Evolutionary conservation across 176 grass and related monocot species (phyloP).

Genomic region (Tillandsia leiboldiana): DNA sequence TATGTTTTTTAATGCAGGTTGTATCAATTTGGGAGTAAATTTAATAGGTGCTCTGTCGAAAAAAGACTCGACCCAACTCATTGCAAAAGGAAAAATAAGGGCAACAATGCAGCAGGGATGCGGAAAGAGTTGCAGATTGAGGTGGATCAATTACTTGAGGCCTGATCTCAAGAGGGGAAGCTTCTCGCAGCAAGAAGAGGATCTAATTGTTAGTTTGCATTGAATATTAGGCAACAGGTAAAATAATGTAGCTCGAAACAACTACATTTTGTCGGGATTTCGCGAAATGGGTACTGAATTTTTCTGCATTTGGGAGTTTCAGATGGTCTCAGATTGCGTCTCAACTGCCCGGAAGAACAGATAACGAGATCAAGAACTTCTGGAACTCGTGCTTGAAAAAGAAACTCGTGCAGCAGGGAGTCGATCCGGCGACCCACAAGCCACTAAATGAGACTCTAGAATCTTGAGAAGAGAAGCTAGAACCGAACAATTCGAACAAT

Average conservation of each 20-base stretch:
- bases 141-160: constrained; percentile 90
- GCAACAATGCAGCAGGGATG: constrained; percentile 21
- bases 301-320: background rate
- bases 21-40: too few relatives aligned
- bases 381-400: too few relatives aligned
- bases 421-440: constrained; percentile 71
- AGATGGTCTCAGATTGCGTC: too few relatives aligned
- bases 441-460: constrained; percentile 17
- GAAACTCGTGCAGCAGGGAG: constrained; percentile 58
- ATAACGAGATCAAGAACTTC: too few relatives aligned
- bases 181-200: constrained; percentile 89
- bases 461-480: background rate
- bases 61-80: too few relatives aligned
- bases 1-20: too few relatives aligned
- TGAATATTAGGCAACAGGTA: constrained; percentile 76
- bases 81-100: too few relatives aligned
- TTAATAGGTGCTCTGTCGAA: too few relatives aligned
- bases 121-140: constrained; percentile 83
- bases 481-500: background rate
- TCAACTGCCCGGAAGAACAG: too few relatives aligned
- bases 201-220: constrained; percentile 62
- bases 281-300: background rate
- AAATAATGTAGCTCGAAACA: background rate
- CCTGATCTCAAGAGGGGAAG: constrained; percentile 84
- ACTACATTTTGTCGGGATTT: background rate